Evolutionary conservation across 1,139 yeast genomes (phyloP), one percentile per base, ranked within the genome.

Genomic region (Yamadazyma pseudoaaseri): DNA sequence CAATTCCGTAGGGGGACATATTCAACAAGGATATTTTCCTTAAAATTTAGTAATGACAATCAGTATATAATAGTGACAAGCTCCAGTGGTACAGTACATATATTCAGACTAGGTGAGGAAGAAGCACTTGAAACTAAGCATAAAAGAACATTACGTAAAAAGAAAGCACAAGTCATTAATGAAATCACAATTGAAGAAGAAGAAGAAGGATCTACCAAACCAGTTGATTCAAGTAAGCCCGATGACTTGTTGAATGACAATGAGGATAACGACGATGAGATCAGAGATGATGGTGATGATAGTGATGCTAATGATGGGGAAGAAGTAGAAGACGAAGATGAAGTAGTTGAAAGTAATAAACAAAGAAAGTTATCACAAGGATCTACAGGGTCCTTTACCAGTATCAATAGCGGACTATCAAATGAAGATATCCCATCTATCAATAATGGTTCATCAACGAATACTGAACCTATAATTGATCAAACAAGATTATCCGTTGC

Each of bases 1-100:
- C 97, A 92, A 57, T 92, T 92, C 58, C 72, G 98, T 47, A 73
- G 97, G 52, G 98, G 98, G 1, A 86, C 97, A 1, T 90, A 90
- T 54, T 95, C 96, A 3, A 84, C 97, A 5, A 81, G 74, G 49
- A 87, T 92, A n/a, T 84, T 81, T 52, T 82, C 95, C 2, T 70
- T 92, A 43, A 76, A 81, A 22, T 92, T 92, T 60, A 84, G 94
- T 48, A 71, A 74, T 21, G 86, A 86, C 46, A 83, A 89, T 44
- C 69, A 70, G 34, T 79, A 84, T 51, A 73, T 92, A 26, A 77
- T 89, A 18, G 97, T 94, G 2, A 81, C 95, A 17, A 83, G 95
- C 29, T 85, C 97, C 1, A 86, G 96, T 21, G 95, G 86, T 38
- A 92, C 98, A 0, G 95, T 92, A 10, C 98, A 92, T 56, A 79